A percentile compares a stretch with the other conserved stretches of the same genome.
Conservation (phyloP, 2,329 filamentous ascomycete species). For the Hypoxylon sp. region DNA sequence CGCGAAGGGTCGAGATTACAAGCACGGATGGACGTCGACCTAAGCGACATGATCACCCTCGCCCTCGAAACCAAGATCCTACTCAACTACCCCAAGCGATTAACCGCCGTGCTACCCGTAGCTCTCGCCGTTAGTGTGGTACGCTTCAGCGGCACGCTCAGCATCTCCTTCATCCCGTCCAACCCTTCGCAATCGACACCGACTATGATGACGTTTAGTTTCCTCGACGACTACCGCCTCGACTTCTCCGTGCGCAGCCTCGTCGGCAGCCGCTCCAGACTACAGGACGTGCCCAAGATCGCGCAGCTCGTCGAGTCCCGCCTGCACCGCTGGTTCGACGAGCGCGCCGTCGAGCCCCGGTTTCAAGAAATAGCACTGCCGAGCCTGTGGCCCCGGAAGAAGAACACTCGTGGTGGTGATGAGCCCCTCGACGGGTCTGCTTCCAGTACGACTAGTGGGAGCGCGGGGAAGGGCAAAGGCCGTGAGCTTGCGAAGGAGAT, state of each 20-base stretch:
- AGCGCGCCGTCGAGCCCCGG: conserved; percentile 85
- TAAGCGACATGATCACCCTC: conserved; percentile 95
- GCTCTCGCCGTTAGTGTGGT: conserved; percentile 93
- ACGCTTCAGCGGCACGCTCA: conserved; percentile 93
- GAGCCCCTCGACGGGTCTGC: conserved; percentile 65
- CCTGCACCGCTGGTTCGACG: conserved; percentile 89
- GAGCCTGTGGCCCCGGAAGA: conserved; percentile 86
- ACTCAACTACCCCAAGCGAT: conserved; percentile 92
- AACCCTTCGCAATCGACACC: conserved; percentile 77
- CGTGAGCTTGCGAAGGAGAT: conserved; percentile 67
- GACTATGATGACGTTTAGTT: conserved; percentile 95
- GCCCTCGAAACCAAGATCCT: conserved; percentile 94
- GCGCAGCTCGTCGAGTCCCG: conserved; percentile 85
- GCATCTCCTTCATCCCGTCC: conserved; percentile 90
- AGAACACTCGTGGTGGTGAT: conserved; percentile 82
- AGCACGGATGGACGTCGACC: conserved; percentile 95
- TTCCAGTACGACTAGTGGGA: conserved; percentile 55
- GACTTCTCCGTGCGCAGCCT: conserved; percentile 86
- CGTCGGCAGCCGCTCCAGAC: conserved; percentile 81
- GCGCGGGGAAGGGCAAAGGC: conserved; percentile 68
- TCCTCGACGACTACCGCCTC: conserved; percentile 88
- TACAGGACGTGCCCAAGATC: conserved; percentile 91
- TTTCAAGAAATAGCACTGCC: conserved; percentile 90
- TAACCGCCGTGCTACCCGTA: conserved; percentile 91
- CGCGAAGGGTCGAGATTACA: conserved; percentile 83